Evolutionary conservation across 768 basidiomycete genomes (phyloP), one percentile per base, ranked within the genome.

Genomic region (Lepiota brunneoincarnata): DNA sequence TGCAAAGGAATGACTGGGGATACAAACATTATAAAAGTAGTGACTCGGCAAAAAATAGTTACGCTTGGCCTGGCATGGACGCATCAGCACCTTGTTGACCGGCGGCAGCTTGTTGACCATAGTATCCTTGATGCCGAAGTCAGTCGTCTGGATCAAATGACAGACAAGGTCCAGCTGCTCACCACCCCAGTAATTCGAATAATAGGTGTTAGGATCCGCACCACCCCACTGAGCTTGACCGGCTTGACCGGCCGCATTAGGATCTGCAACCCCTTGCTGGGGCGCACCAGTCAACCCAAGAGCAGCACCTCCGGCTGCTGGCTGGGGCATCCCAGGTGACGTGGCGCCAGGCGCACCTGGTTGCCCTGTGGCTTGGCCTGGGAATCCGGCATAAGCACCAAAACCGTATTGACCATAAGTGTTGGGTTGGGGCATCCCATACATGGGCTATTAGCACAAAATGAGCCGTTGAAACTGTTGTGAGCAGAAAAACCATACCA

Each of bases 181-280:
- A 91, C 89, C 87, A 66, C 88, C 86, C 89, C 89, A 91, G 67
- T 91, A 90, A 66, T 87, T 87, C 51, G 82, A 82, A 69, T 90
- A 90, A 70, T 90, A 90, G 55, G 78, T 79, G 64, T 73, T 86
- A 53, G 87, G 84, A 64, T 91, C 89, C 43, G 83, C 80, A 21
- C 79, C 75, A 23, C 82, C 81, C 89, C 91, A 93, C 63, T 91
- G 89, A 43, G 81, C 84, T 68, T 89, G 87, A 44, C 78, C 81
- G 34, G 80, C 77, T 58, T 81, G 81, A 12, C 77, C 80, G 9
- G 78, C 76, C 60, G 74, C 75, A 62, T 73, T 79, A 31, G 74
- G 71, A 61, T 86, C 82, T 37, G 76, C 72, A 58, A 77, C 80
- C 61, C 81, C 76, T 59, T 82, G 80, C 59, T 84, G 84, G 42